phyloP scores from a whole-genome alignment of 768 basidiomycete species.

The Gymnopilus junonius region DNA sequence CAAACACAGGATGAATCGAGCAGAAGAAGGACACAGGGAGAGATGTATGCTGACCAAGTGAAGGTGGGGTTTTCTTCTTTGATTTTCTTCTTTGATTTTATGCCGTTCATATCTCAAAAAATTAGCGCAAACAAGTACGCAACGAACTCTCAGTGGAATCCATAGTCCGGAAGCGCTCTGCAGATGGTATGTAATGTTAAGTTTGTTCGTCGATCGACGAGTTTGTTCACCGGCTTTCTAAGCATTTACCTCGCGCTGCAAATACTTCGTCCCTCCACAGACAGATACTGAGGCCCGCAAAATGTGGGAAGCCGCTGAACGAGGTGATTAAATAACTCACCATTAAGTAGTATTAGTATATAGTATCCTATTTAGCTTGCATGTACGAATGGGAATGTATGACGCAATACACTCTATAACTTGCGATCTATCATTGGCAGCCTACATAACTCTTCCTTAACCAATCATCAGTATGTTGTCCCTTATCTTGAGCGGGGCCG shows the following conservation, averaged over 20 bases:
- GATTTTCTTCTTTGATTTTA: too few relatives aligned
- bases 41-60: slow-evolving; percentile 67
- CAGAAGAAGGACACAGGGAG: slow-evolving; percentile 57
- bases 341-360: not conserved
- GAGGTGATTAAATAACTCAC: not conserved
- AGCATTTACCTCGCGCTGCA: slow-evolving; percentile 84
- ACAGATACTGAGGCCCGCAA: slow-evolving; percentile 56
- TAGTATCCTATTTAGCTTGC: too few relatives aligned
- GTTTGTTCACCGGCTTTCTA: not conserved
- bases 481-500: not conserved
- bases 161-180: slow-evolving; percentile 70
- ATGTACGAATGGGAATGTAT: slow-evolving; percentile 27
- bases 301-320: slow-evolving; percentile 34
- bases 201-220: not conserved
- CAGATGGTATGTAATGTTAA: slow-evolving; percentile 59
- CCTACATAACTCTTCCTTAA: slow-evolving; percentile 4
- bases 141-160: slow-evolving; percentile 76
- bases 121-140: slow-evolving; percentile 71
- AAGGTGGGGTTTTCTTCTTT: slow-evolving; percentile 51
- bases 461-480: slow-evolving; percentile 4
- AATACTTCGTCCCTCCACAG: slow-evolving; percentile 72
- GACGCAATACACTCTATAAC: slow-evolving; percentile 28
- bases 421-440: not conserved
- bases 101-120: not conserved
- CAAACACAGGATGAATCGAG: slow-evolving; percentile 46